Percentiles rank a stretch among this genome's conserved stretches.
These are phyloP conservation scores for Trichoderma semiorbis DNA, from an alignment of 2,329 filamentous ascomycete genomes.

Conservation along the genomic window DNA sequence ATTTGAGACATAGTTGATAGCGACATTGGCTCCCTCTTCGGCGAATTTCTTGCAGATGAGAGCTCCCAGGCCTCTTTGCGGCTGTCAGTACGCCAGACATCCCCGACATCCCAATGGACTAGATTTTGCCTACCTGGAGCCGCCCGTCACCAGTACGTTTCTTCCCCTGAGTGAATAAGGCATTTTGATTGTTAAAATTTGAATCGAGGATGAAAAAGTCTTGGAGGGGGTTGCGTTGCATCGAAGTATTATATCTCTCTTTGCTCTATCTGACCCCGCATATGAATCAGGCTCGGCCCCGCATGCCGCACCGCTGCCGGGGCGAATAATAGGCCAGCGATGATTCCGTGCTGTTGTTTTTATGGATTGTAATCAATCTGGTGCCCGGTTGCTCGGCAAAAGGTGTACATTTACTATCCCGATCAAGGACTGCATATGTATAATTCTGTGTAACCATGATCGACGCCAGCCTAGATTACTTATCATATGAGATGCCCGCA, in stretches of 20 bases:
- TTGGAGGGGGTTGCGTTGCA: not conserved
- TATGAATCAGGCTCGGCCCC: not conserved
- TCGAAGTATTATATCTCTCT: not conserved
- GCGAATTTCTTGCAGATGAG: conserved; percentile 12
- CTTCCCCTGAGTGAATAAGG: conserved; percentile 12
- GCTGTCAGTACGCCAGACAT: not conserved
- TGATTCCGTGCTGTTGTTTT: not conserved
- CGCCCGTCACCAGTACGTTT: conserved; percentile 8
- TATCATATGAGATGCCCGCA: not conserved
- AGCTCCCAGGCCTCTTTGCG: conserved; percentile 6
- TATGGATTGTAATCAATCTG: not conserved
- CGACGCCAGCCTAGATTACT: not conserved
- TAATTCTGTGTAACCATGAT: not conserved
- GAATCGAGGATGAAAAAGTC: not conserved
- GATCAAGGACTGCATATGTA: not conserved
- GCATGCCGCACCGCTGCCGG: not conserved
- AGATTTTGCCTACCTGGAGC: not conserved
- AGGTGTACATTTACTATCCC: not conserved
- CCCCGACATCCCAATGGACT: not conserved
- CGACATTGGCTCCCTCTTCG: conserved; percentile 8
- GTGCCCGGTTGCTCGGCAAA: not conserved
- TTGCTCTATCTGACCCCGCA: not conserved
- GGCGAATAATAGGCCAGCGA: not conserved
- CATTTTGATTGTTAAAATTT: not conserved
- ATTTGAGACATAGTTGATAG: conserved; percentile 10